A percentile compares a stretch with the other conserved stretches of the same genome.
Conservation (phyloP, 306 rosid species). For the Citrullus amarus region DNA sequence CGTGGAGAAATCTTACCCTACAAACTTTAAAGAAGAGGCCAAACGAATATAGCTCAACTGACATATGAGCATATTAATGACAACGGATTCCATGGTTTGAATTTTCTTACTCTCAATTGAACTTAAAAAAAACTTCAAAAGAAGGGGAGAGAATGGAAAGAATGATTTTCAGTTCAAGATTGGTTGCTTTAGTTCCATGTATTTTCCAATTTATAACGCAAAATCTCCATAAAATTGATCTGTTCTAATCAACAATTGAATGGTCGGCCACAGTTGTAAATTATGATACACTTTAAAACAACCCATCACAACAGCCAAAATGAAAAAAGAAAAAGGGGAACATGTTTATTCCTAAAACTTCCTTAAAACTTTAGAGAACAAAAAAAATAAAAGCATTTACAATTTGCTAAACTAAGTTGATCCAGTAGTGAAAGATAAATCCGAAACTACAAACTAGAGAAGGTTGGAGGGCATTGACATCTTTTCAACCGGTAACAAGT, state of each 20-base stretch:
- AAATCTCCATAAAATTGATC: neutral
- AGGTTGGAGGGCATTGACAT: neutral
- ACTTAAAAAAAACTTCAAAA: too few relatives aligned
- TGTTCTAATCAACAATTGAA: neutral
- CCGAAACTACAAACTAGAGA: neutral
- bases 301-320: neutral
- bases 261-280: neutral
- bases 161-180: neutral
- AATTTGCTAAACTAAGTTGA: slow-evolving; percentile 1
- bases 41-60: too few relatives aligned
- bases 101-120: too few relatives aligned
- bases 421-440: neutral
- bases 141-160: neutral
- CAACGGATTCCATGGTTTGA: too few relatives aligned
- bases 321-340: neutral
- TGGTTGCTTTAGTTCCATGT: neutral
- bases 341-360: slow-evolving; percentile 3
- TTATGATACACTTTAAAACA: neutral
- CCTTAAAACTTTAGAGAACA: neutral
- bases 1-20: neutral
- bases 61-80: too few relatives aligned
- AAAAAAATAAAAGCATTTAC: neutral
- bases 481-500: neutral
- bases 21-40: neutral
- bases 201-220: neutral